Evolutionary conservation across 495 filamentous ascomycete genomes (phyloP), one percentile per base, ranked within the genome.

Genomic region (Trichocladium antarcticum): DNA sequence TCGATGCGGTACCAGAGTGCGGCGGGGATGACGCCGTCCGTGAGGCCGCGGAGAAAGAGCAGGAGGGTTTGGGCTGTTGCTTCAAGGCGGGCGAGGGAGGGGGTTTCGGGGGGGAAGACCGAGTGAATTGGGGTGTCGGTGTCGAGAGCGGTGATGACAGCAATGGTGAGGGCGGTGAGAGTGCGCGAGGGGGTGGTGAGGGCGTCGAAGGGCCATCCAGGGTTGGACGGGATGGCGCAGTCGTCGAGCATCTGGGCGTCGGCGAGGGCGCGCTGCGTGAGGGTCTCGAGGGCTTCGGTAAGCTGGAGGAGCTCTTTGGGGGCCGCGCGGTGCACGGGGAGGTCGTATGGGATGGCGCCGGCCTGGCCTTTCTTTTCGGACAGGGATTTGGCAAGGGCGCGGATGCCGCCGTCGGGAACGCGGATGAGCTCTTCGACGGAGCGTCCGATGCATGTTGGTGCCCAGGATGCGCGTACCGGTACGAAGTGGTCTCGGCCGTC

Each of bases 401-500:
- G 77, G 64, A 66, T 85, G 66, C 58, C 89, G 17, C 82, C 80
- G 50, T 92, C 85, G 0, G 92, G 88, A 38, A 96, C 81, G 15
- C 79, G 76, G 15, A 89, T 85, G 14, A 98, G 75, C 54, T 92
- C 85, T 42, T 85, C 81, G 34, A 97, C 71, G 7, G 84, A 85
- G 41, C 84, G 80, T 0, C 87, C 88, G 45, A 96, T 89, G 54
- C 80, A 85, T 0, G 84, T 88, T 19, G 81, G 86, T 3, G 81
- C 65, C 92, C 92, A 99, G 0, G 70, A 65, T 0, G 79, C 90
- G 3, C 73, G 76, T 7, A 93, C 71, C 1, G 89, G 81, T 40
- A 99, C 77, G 61, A 99, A 99, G 62, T 96, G 84, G 53, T 99
- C 92, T 42, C 87, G 76, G 1, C 92, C 92, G 40, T 81, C 77